Base-by-base conservation (phyloP, 169 alveolate species). In the Plasmodium blacklocki region DNA sequence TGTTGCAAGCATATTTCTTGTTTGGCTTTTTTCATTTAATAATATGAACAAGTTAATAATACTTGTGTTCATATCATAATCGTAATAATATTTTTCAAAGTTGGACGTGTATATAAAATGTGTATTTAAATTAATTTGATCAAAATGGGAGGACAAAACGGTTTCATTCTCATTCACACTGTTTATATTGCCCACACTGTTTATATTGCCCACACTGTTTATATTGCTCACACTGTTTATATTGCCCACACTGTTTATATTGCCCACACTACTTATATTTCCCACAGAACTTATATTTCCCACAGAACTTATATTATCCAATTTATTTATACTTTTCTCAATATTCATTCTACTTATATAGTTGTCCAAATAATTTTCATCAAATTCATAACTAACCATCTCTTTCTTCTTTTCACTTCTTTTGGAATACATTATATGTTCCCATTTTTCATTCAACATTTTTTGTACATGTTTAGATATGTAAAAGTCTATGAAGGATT, bases 381-480 rank as follows among this genome's bases (percentile, higher is more conserved):
- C 71, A 70, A 70, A 83, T 19, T 83, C 74, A 68, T 86, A 70
- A 5, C 1, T 50, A 18, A 14, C 78, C 8, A 71, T 49, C 45
- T n/a, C 19, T 26, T n/a, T 2, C 14, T 49, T 83, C 9, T 83
- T 32, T 56, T n/a, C 39, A n/a, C 67, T 15, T 45, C 73, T 9
- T 23, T 56, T 19, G 23, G n/a, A 6, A 39, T 39, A 39, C 5
- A 39, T 39, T 21, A 19, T 29, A 23, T 62, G 15, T 59, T 60
- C 67, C 64, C 23, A n/a, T 70, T 19, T 9, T 50, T 58, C 26
- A 54, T 60, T 19, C 14, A 83, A 49, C 26, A 83, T 15, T 23
- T 45, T 43, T 70, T 86, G 88, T n/a, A 86, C 54, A 0, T 76
- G 87, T 52, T 71, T 86, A 19, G 92, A 71, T 11, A 86, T 86